Evolutionary conservation across 2,329 filamentous ascomycete species (phyloP).

Genomic region (Aspergillus novoparasiticus): DNA sequence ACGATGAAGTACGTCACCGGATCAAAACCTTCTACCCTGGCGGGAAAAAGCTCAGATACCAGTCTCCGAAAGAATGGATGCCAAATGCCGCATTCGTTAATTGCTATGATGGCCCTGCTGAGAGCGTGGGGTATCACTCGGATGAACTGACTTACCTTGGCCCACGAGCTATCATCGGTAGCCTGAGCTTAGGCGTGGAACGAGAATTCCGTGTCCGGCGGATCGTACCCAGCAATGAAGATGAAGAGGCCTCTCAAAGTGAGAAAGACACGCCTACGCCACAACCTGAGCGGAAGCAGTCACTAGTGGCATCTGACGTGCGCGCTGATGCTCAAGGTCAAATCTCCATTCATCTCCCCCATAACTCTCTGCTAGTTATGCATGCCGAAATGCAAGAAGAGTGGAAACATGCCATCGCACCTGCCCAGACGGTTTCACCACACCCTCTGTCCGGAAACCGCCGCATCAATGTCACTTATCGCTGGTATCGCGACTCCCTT

Average conservation of each 20-base stretch:
- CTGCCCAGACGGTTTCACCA: constrained; percentile 74
- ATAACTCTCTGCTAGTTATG: constrained; percentile 94
- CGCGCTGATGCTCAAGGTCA: constrained; percentile 72
- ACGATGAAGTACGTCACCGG: constrained; percentile 71
- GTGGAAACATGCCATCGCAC: constrained; percentile 88
- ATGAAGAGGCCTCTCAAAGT: constrained; percentile 27
- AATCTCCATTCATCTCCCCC: constrained; percentile 88
- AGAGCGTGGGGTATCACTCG: constrained; percentile 89
- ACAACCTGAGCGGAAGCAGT: neutral
- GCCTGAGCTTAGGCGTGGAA: constrained; percentile 86
- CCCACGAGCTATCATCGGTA: constrained; percentile 84
- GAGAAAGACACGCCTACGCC: constrained; percentile 20
- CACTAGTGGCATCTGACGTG: constrained; percentile 15
- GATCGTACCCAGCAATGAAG: constrained; percentile 57
- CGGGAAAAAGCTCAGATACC: constrained; percentile 74
- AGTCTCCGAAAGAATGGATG: constrained; percentile 72
- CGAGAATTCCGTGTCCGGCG: constrained; percentile 87
- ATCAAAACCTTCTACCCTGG: constrained; percentile 69
- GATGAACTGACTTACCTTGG: constrained; percentile 94
- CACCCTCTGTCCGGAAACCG: constrained; percentile 80
- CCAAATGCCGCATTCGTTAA: constrained; percentile 95
- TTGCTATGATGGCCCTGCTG: constrained; percentile 78
- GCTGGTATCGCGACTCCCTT: constrained; percentile 76
- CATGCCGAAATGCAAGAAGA: constrained; percentile 97
- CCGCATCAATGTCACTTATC: constrained; percentile 92